phyloP scores from a whole-genome alignment of 768 basidiomycete genomes.

The Lyophyllum decastes region DNA sequence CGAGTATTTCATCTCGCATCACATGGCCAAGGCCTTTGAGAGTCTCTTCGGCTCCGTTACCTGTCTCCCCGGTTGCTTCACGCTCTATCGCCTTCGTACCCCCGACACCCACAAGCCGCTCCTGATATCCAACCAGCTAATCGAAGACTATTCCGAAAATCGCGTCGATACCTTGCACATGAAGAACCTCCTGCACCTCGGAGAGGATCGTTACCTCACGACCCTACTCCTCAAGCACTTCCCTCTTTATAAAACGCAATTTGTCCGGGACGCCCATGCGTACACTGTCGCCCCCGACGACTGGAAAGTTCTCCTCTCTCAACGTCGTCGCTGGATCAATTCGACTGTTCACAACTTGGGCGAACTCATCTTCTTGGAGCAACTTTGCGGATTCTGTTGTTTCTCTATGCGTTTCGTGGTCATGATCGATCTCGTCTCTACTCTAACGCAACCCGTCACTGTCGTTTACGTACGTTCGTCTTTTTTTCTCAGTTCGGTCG shows the following conservation, averaged over 20 bases:
- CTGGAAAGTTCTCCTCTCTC: slow-evolving; percentile 91
- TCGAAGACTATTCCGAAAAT: slow-evolving; percentile 93
- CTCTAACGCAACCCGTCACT: slow-evolving; percentile 81
- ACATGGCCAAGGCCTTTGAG: slow-evolving; percentile 98
- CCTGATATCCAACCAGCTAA: slow-evolving; percentile 86
- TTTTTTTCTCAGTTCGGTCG: slow-evolving; percentile 6
- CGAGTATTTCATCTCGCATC: slow-evolving; percentile 99
- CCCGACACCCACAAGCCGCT: slow-evolving; percentile 95
- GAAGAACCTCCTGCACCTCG: slow-evolving; percentile 97
- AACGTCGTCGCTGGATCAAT: slow-evolving; percentile 99
- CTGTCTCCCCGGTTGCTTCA: slow-evolving; percentile 98
- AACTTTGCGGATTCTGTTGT: slow-evolving; percentile 95
- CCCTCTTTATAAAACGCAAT: slow-evolving; percentile 92
- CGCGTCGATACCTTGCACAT: slow-evolving; percentile 97
- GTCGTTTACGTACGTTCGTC: slow-evolving; percentile 77
- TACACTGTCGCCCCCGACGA: slow-evolving; percentile 95
- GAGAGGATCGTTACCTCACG: slow-evolving; percentile 98
- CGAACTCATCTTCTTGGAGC: slow-evolving; percentile 88
- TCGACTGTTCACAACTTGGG: slow-evolving; percentile 97
- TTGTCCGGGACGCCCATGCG: slow-evolving; percentile 92
- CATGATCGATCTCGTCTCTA: slow-evolving; percentile 93
- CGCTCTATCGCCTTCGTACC: slow-evolving; percentile 92
- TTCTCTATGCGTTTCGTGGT: slow-evolving; percentile 99
- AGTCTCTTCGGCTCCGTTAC: slow-evolving; percentile 96
- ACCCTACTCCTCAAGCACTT: slow-evolving; percentile 96